Evolutionary conservation across 202 grass and related monocot genomes (phyloP).

Genomic region (Setaria italica): DNA sequence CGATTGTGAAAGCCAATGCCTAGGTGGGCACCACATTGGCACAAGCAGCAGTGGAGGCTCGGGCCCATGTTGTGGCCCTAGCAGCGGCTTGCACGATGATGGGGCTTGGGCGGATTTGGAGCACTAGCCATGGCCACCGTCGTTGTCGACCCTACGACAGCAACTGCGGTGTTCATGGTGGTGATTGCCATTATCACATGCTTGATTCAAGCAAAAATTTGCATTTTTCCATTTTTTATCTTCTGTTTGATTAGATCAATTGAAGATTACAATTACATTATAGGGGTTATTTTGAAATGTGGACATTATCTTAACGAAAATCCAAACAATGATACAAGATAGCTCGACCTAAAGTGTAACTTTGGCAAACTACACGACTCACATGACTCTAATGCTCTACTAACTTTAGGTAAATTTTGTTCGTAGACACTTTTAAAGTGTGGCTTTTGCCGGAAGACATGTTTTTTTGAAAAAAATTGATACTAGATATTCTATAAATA

Average conservation of each 20-base stretch:
- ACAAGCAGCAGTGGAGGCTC: too few relatives aligned
- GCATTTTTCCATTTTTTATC: neutral
- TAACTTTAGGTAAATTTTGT: neutral
- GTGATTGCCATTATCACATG: slow-evolving; percentile 45
- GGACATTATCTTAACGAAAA: neutral
- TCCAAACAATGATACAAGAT: neutral
- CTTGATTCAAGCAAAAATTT: neutral
- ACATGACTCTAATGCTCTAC: neutral
- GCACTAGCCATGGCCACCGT: too few relatives aligned
- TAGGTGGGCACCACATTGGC: too few relatives aligned
- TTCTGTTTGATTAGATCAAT: neutral
- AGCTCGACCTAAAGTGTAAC: neutral
- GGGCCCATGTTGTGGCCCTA: too few relatives aligned
- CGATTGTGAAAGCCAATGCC: too few relatives aligned
- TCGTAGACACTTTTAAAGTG: neutral
- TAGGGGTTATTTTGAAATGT: neutral
- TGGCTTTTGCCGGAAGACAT: neutral
- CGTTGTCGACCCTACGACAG: too few relatives aligned
- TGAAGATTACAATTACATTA: neutral
- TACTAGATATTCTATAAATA: neutral
- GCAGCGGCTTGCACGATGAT: too few relatives aligned
- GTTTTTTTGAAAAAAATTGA: neutral
- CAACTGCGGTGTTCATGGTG: too few relatives aligned
- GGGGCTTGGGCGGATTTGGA: too few relatives aligned
- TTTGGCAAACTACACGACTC: neutral